A percentile compares a stretch with the other conserved stretches of the same genome.
Evolutionary conservation across 176 grass and related monocot genomes (phyloP).

Genomic region (Metroxylon sagu): DNA sequence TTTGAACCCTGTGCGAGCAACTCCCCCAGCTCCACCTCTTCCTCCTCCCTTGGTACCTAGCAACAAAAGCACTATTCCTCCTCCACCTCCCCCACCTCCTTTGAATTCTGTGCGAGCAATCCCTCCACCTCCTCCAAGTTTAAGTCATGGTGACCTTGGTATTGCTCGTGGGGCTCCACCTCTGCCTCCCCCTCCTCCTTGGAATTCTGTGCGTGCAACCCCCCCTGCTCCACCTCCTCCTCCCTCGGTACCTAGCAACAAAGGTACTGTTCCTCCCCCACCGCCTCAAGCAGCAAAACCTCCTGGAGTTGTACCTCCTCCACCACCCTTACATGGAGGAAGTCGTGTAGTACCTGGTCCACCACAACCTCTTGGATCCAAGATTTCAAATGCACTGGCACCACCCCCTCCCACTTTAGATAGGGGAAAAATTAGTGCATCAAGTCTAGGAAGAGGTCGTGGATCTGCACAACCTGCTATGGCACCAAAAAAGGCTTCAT

Average conservation of each 20-base stretch:
- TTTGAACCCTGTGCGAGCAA: background rate
- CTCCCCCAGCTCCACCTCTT: background rate
- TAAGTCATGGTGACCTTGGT: background rate
- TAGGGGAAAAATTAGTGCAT: constrained; percentile 39
- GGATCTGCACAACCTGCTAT: constrained; percentile 51
- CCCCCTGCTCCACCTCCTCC: constrained; percentile 52
- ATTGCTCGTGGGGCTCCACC: background rate
- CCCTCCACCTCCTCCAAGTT: background rate
- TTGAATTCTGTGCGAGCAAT: background rate
- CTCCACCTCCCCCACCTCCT: background rate
- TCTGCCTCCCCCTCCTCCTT: constrained; percentile 7
- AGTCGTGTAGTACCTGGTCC: constrained; percentile 14
- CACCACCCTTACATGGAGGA: constrained; percentile 19
- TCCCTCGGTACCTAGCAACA: constrained; percentile 27
- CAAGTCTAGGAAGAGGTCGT: constrained; percentile 49
- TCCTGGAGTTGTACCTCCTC: constrained; percentile 32
- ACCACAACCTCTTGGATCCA: constrained; percentile 40
- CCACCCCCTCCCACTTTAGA: constrained; percentile 42
- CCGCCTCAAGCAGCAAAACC: constrained; percentile 42
- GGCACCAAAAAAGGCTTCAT: constrained; percentile 64
- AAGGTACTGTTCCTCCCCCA: constrained; percentile 41
- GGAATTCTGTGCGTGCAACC: constrained; percentile 9
- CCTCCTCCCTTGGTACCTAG: background rate
- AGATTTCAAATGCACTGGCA: constrained; percentile 46
- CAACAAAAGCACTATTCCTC: background rate